Evolutionary conservation across 441 rosid species (phyloP).

Genomic region (Gossypium schwendimanii): DNA sequence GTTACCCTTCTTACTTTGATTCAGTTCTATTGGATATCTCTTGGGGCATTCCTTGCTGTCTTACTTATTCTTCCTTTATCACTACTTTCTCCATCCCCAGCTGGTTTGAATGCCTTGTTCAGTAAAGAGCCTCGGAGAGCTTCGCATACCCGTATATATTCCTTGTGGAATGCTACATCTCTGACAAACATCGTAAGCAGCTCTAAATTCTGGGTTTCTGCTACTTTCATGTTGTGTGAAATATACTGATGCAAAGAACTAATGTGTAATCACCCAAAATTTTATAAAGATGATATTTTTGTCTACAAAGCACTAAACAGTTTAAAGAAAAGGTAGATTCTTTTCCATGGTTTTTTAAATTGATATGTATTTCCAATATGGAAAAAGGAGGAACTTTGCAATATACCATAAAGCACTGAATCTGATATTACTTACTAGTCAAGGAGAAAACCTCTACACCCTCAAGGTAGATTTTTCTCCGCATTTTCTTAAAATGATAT

Average conservation of each 20-base stretch:
- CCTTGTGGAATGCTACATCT: slow-evolving; percentile 84
- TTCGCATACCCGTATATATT: slow-evolving; percentile 79
- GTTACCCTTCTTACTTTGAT: slow-evolving; percentile 77
- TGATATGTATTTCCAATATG: not conserved
- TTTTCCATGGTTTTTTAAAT: not conserved
- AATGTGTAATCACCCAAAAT: not conserved
- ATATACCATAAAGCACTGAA: not conserved
- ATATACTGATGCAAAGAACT: not conserved
- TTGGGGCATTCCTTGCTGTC: slow-evolving; percentile 75
- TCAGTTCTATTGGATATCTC: slow-evolving; percentile 88
- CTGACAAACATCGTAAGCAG: slow-evolving; percentile 75
- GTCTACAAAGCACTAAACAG: not conserved
- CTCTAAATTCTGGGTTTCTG: not conserved
- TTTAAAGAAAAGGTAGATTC: not conserved
- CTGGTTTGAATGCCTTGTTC: slow-evolving; percentile 91
- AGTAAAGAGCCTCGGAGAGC: slow-evolving; percentile 93
- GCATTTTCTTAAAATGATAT: not conserved
- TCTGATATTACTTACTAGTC: not conserved
- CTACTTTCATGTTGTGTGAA: not conserved
- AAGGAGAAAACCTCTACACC: not conserved
- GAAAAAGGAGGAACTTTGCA: not conserved
- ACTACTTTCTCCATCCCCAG: slow-evolving; percentile 85
- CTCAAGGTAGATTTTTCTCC: not conserved
- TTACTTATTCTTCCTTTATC: slow-evolving; percentile 88
- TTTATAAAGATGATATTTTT: not conserved